Conservation (phyloP, 1,139 yeast genomes). For the Candida sanyaensis region DNA sequence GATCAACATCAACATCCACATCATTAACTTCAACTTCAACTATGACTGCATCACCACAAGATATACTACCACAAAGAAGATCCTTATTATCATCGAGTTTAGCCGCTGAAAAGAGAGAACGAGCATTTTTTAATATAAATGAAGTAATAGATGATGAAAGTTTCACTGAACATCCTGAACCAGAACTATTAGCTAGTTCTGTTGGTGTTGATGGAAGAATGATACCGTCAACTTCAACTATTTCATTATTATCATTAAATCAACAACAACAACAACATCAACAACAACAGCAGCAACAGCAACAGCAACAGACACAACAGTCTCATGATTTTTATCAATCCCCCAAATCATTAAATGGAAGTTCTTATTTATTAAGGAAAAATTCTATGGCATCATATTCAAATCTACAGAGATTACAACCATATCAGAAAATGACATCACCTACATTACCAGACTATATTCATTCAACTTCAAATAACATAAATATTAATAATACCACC, state of each 20-base stretch:
- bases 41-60: slow-evolving; percentile 3
- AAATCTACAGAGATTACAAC: slow-evolving; percentile 32
- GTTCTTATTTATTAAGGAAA: slow-evolving; percentile 4
- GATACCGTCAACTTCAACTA: slow-evolving; percentile 56
- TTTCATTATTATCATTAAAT: slow-evolving; percentile 52
- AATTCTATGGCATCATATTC: slow-evolving; percentile 8
- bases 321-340: slow-evolving; percentile 5
- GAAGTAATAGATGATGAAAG: slow-evolving; percentile 9
- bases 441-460: slow-evolving; percentile 25
- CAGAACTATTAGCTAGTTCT: slow-evolving; percentile 54
- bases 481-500: slow-evolving; percentile 1
- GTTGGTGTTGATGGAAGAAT: slow-evolving; percentile 53
- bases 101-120: slow-evolving; percentile 21
- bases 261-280: slow-evolving; percentile 15
- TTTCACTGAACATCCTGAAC: slow-evolving; percentile 48
- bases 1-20: background rate
- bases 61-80: slow-evolving; percentile 14
- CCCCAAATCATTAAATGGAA: slow-evolving; percentile 7
- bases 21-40: background rate
- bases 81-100: slow-evolving; percentile 30
- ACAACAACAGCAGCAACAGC: too few relatives aligned
- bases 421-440: slow-evolving; percentile 35
- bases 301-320: slow-evolving; percentile 11
- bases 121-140: slow-evolving; percentile 6
- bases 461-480: slow-evolving; percentile 16